A percentile compares a stretch with the other conserved stretches of the same genome.
Conservation (phyloP, 1,284 basidiomycete species). For the Cutaneotrichosporon dermatis region DNA sequence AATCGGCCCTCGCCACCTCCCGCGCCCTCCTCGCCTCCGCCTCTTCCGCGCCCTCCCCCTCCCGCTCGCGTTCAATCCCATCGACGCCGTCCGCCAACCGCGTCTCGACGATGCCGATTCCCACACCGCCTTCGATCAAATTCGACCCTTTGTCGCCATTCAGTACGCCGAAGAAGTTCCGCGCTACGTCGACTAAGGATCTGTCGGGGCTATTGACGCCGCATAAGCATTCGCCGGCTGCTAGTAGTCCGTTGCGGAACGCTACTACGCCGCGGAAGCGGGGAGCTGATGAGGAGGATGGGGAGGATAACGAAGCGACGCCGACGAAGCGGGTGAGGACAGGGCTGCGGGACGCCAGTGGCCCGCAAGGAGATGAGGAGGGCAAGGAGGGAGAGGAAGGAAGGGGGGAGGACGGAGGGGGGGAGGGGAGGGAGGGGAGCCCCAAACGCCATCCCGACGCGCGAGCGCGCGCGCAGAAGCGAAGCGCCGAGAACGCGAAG, state of each 20-base stretch:
- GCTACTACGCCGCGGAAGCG: slow-evolving; percentile 1
- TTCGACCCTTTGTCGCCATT: slow-evolving; percentile 16
- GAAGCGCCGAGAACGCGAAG: slow-evolving; percentile 16
- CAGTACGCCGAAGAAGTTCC: slow-evolving; percentile 31
- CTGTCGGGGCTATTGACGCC: slow-evolving; percentile 26
- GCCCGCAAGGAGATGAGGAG: background rate
- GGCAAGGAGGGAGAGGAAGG: too few species aligned
- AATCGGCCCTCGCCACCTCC: slow-evolving; percentile 26
- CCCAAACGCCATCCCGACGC: background rate
- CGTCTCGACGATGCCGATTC: slow-evolving; percentile 7
- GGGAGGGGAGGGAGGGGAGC: background rate
- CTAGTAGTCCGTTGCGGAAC: slow-evolving; percentile 19
- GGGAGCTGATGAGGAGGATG: slow-evolving; percentile 7
- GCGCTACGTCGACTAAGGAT: slow-evolving; percentile 30
- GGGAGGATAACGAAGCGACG: slow-evolving; percentile 5
- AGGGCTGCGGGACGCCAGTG: background rate
- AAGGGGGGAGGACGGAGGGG: too few species aligned
- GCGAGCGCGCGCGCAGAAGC: background rate
- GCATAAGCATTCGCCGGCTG: slow-evolving; percentile 17
- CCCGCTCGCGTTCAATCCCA: background rate
- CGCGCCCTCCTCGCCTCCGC: slow-evolving; percentile 25
- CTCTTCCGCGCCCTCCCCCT: background rate
- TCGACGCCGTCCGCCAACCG: background rate
- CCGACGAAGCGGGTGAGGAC: slow-evolving; percentile 7
- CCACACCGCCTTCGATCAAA: background rate